Evolutionary conservation across 306 rosid genomes (phyloP), one percentile per base, ranked within the genome.

Genomic region (Quercus variabilis): DNA sequence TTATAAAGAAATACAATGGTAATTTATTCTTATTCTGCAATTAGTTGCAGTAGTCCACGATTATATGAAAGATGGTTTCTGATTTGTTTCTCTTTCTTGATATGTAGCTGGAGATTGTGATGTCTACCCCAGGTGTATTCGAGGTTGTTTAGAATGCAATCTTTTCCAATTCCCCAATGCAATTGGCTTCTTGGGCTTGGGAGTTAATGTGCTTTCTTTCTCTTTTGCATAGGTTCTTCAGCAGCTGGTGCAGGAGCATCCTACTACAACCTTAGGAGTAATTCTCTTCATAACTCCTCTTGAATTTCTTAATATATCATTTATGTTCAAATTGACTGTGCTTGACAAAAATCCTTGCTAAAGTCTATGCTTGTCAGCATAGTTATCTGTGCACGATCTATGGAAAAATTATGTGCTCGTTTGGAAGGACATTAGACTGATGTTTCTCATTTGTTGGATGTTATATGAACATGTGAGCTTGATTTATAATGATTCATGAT

Each of bases 101-200:
- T 51, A 49, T 89, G 93, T 71, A 92, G 98, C 82, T 94, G 85
- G 97, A 94, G 90, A 90, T 92, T 81, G 97, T 94, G 78, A 73
- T 85, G 87, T 88, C 94, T 17, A 94, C 97, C 21, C 97, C 97
- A 76, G 94, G 94, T 79, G 97, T 92, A 85, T 88, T 94, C 72
- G 92, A 92, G 98, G 98, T 93, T 88, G 92, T 82, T 82, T 75
- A 14, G 26, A 55, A 23, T 80, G 74, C 20, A 33, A 71, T 25
- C 20, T 72, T 76, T 80, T 76, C 33, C 75, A n/a, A 80, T 65
- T 76, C 72, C 58, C 67, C 54, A 46, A 55, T 80, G 46, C 79
- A 69, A 20, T 74, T 60, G 33, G 11, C 65, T 69, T 69, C 55
- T 60, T 56, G 55, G 64, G 78, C 56, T 54, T 79, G 72, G 30